phyloP scores from a whole-genome alignment of 257 asterid genomes.

The Sherardia arvensis region DNA sequence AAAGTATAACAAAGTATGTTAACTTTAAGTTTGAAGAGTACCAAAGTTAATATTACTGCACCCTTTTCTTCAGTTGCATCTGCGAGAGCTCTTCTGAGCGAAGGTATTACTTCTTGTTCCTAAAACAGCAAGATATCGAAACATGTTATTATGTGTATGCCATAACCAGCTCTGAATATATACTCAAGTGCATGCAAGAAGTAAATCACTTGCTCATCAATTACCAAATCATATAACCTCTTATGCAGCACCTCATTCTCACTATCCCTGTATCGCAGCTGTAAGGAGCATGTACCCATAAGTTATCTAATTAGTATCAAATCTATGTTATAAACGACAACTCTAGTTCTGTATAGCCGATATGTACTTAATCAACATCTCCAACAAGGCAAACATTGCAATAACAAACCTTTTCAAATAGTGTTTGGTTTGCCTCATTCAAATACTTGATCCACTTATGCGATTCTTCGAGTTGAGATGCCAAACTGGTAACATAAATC shows the following conservation, averaged over 20 bases:
- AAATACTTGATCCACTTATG: slow-evolving; percentile 55
- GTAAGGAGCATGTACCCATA: too few relatives aligned
- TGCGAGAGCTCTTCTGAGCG: slow-evolving; percentile 75
- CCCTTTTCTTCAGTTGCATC: slow-evolving; percentile 98
- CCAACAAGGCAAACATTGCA: too few relatives aligned
- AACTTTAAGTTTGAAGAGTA: slow-evolving; percentile 17
- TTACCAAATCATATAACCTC: slow-evolving; percentile 81
- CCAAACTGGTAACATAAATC: slow-evolving; percentile 71
- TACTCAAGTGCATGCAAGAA: background rate
- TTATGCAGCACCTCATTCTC: slow-evolving; percentile 58
- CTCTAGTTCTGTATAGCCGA: too few relatives aligned
- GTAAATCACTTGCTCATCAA: background rate
- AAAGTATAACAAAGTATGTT: background rate
- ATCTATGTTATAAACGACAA: too few relatives aligned
- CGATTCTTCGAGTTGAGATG: slow-evolving; percentile 65
- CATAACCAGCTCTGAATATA: background rate
- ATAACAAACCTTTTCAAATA: slow-evolving; percentile 50
- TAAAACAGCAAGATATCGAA: slow-evolving; percentile 19
- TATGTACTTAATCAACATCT: too few relatives aligned
- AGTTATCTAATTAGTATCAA: too few relatives aligned
- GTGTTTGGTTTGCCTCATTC: slow-evolving; percentile 47
- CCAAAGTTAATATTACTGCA: slow-evolving; percentile 98
- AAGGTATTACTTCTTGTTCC: slow-evolving; percentile 81
- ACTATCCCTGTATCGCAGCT: slow-evolving; percentile 61
- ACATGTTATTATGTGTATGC: background rate